Percentiles rank a stretch among this genome's conserved stretches.
phyloP scores from a whole-genome alignment of 1,139 yeast genomes.

The Lodderomyces orthopsilosis region DNA sequence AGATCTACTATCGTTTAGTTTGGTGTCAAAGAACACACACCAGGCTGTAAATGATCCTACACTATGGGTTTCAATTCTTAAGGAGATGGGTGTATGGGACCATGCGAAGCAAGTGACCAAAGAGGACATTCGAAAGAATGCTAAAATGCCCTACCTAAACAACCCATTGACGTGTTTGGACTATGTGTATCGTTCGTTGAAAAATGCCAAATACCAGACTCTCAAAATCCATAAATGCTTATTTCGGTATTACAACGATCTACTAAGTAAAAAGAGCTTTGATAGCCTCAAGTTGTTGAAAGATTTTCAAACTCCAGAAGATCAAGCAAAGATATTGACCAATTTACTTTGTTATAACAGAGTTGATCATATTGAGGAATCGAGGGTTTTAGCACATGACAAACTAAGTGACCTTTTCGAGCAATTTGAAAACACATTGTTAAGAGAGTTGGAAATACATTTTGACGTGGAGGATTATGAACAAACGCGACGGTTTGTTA shows the following conservation, averaged over 20 bases:
- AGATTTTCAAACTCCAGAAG: constrained; percentile 46
- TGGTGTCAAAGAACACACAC: constrained; percentile 38
- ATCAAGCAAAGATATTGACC: constrained; percentile 45
- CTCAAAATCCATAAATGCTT: constrained; percentile 41
- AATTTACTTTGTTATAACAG: constrained; percentile 38
- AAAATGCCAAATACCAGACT: constrained; percentile 44
- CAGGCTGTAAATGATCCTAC: constrained; percentile 36
- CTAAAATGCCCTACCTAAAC: constrained; percentile 10
- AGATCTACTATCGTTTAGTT: constrained; percentile 36
- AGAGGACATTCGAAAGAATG: constrained; percentile 9
- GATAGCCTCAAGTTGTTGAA: constrained; percentile 49
- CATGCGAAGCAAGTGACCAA: constrained; percentile 14
- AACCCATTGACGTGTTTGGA: constrained; percentile 42
- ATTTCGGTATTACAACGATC: constrained; percentile 45
- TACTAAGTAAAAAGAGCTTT: constrained; percentile 45
- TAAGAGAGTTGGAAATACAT: constrained; percentile 66
- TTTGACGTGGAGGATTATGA: constrained; percentile 51
- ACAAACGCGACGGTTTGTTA: constrained; percentile 33
- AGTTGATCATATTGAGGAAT: constrained; percentile 35
- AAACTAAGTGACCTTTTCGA: constrained; percentile 61
- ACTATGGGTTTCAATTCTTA: constrained; percentile 54
- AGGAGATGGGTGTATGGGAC: constrained; percentile 50
- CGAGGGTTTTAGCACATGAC: constrained; percentile 37
- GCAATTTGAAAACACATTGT: constrained; percentile 68
- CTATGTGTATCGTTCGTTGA: constrained; percentile 35